phyloP scores from a whole-genome alignment of 2,329 filamentous ascomycete genomes.

The Amphichorda felina region DNA sequence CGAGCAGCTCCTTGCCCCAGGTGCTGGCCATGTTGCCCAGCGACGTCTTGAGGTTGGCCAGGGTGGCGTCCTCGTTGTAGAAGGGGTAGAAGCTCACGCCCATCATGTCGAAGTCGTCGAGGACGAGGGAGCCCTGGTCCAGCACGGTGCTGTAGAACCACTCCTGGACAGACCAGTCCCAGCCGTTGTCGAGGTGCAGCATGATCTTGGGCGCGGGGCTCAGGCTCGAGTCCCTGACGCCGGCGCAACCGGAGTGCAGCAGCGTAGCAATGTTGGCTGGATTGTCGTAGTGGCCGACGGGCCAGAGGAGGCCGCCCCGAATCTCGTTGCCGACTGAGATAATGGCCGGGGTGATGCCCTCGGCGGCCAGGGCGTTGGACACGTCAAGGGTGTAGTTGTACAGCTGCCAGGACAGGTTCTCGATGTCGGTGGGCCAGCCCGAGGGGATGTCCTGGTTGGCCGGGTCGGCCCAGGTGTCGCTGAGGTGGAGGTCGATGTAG shows the following conservation, averaged over 20 bases:
- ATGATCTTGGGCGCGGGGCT: conserved; percentile 52
- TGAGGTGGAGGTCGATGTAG: conserved; percentile 53
- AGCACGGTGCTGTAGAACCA: conserved; percentile 53
- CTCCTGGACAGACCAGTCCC: conserved; percentile 54
- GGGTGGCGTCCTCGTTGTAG: conserved; percentile 47
- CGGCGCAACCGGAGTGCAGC: conserved; percentile 51
- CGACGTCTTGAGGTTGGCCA: conserved; percentile 41
- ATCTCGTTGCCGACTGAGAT: conserved; percentile 69
- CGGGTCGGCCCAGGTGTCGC: conserved; percentile 63
- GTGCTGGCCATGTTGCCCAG: conserved; percentile 46
- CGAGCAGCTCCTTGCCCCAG: conserved; percentile 55
- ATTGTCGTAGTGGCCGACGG: conserved; percentile 42
- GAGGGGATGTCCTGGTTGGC: conserved; percentile 47
- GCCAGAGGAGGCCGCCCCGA: conserved; percentile 53
- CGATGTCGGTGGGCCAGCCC: conserved; percentile 50
- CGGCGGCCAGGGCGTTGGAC: conserved; percentile 45
- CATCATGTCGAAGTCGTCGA: conserved; percentile 56
- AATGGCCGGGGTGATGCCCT: conserved; percentile 44
- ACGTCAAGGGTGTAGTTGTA: conserved; percentile 59
- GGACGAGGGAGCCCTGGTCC: conserved; percentile 31
- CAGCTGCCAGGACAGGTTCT: conserved; percentile 45
- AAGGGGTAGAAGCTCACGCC: conserved; percentile 67
- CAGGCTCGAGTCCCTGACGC: conserved; percentile 51
- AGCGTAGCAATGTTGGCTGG: conserved; percentile 50
- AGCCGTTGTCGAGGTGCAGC: conserved; percentile 68